Evolutionary conservation across 768 basidiomycete genomes (phyloP).

Genomic region (Antrodiella citrinella): DNA sequence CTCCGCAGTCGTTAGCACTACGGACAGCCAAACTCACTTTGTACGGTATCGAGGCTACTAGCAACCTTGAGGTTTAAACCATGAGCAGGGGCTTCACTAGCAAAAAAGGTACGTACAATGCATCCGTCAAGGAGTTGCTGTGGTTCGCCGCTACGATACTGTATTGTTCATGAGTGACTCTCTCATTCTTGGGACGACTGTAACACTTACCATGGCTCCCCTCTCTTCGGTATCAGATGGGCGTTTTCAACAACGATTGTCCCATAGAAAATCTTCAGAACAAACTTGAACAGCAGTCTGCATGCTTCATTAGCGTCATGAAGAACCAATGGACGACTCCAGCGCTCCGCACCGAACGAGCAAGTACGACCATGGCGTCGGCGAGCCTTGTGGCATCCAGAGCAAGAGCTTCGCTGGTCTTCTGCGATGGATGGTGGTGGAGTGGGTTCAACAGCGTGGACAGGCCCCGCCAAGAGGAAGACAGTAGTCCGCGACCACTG

Average conservation of each 20-base stretch:
- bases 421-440: no score
- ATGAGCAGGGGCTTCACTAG: background rate
- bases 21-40: constrained; percentile 32
- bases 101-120: constrained; percentile 53
- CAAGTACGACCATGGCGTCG: constrained; percentile 57
- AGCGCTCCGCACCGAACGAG: constrained; percentile 56
- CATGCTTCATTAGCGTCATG: background rate
- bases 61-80: constrained; percentile 48
- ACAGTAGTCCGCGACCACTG: no score
- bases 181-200: background rate
- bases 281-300: constrained; percentile 69
- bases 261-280: constrained; percentile 87
- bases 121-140: constrained; percentile 80
- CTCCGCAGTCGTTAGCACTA: background rate
- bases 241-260: constrained; percentile 79
- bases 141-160: constrained; percentile 87
- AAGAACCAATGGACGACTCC: background rate
- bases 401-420: no score
- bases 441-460: no score
- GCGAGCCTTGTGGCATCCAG: constrained; percentile 31
- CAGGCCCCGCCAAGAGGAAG: no score
- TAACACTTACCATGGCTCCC: constrained; percentile 57
- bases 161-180: background rate
- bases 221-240: constrained; percentile 61
- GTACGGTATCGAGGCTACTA: constrained; percentile 67